Evolutionary conservation across 768 basidiomycete species (phyloP).

Genomic region (Neoboletus subvelutipes): DNA sequence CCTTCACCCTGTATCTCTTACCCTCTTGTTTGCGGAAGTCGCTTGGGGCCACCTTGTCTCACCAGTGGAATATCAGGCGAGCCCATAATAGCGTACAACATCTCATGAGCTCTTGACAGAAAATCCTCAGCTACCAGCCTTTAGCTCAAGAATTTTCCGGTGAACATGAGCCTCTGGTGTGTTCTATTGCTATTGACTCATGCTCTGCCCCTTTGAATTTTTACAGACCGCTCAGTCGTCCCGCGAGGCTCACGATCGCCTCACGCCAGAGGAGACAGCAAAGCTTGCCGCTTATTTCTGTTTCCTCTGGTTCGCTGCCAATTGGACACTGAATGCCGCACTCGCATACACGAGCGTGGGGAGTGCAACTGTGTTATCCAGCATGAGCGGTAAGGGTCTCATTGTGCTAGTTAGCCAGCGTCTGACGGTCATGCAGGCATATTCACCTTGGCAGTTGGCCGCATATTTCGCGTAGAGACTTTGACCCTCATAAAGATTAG

Average conservation of each 20-base stretch:
- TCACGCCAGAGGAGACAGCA: conserved; percentile 72
- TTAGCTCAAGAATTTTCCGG: conserved; percentile 15
- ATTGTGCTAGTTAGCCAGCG: background rate
- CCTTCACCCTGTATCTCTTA: conserved; percentile 82
- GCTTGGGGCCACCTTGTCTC: conserved; percentile 3
- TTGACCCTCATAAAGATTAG: conserved; percentile 69
- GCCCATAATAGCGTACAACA: background rate
- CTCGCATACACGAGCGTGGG: conserved; percentile 91
- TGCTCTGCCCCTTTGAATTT: background rate
- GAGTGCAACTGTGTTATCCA: conserved; percentile 85
- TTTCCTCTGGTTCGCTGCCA: conserved; percentile 91
- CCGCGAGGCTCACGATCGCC: conserved; percentile 32
- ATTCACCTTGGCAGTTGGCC: conserved; percentile 86
- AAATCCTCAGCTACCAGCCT: conserved; percentile 25
- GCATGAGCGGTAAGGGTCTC: conserved; percentile 73
- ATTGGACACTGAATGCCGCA: conserved; percentile 85
- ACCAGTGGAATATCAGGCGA: conserved; percentile 11
- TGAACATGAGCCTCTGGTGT: conserved; percentile 21
- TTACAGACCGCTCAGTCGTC: conserved; percentile 10
- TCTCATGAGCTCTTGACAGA: background rate
- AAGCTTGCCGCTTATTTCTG: conserved; percentile 78
- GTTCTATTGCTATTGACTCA: background rate
- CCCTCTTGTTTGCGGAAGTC: conserved; percentile 49
- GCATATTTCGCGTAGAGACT: conserved; percentile 77
- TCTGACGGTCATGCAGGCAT: conserved; percentile 57